Evolutionary conservation across 164 flowering plant genomes (phyloP).

Genomic region (Dillenia suffruticosa): DNA sequence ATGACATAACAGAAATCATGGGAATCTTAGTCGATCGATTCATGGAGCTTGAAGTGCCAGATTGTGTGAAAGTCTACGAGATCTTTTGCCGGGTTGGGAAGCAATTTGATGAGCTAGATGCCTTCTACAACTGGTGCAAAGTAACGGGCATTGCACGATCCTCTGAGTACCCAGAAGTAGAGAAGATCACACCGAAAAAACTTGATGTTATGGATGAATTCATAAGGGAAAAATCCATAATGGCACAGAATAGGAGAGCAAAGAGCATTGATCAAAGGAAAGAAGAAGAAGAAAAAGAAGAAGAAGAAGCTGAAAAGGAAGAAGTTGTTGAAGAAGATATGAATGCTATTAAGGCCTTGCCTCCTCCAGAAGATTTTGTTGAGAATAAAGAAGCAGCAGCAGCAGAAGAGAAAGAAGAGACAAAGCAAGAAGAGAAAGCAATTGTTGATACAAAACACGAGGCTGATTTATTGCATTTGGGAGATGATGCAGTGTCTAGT

Average conservation of each 20-base stretch:
- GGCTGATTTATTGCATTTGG: constrained; percentile 50
- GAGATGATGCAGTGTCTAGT: constrained; percentile 24
- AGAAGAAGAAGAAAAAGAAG: constrained; percentile 6
- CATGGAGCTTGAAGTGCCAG: constrained; percentile 62
- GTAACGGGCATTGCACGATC: constrained; percentile 28
- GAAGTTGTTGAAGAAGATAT: constrained; percentile 28
- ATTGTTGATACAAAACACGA: constrained; percentile 19
- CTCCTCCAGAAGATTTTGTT: constrained; percentile 44
- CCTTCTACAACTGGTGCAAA: constrained; percentile 42
- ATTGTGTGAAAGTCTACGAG: constrained; percentile 64
- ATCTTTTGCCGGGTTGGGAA: constrained; percentile 61
- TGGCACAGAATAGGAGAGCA: constrained; percentile 13
- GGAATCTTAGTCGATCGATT: constrained; percentile 72
- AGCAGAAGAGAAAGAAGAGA: constrained; percentile 18
- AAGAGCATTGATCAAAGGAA: constrained; percentile 5
- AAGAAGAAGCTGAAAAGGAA: constrained; percentile 2
- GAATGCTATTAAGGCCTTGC: constrained; percentile 52
- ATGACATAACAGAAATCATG: constrained; percentile 69
- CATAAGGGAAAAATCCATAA: constrained; percentile 27
- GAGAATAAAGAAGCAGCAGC: constrained; percentile 2
- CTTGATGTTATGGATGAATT: constrained; percentile 48
- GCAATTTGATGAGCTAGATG: constrained; percentile 71
- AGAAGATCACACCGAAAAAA: constrained; percentile 36
- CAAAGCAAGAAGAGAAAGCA: constrained; percentile 6
- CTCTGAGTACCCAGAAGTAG: constrained; percentile 47